These are phyloP conservation scores for Ophiostoma australiae DNA, from an alignment of 2,329 filamentous ascomycete genomes.

Conservation along the genomic window DNA sequence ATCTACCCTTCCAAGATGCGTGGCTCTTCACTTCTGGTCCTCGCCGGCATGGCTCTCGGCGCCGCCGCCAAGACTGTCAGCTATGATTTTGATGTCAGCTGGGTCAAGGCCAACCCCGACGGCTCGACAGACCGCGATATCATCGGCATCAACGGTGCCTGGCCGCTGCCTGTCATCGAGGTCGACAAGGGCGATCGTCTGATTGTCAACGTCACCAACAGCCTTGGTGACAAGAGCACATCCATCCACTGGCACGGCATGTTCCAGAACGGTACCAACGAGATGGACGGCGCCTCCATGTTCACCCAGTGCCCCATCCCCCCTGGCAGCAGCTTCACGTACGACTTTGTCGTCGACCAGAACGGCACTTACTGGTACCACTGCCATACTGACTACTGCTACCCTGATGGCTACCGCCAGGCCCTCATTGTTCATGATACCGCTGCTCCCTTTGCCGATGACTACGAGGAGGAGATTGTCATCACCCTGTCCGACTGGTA, in stretches of 20 bases:
- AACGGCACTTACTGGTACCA: slow-evolving; percentile 77
- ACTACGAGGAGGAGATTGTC: slow-evolving; percentile 59
- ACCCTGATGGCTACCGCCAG: slow-evolving; percentile 55
- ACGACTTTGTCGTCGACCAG: slow-evolving; percentile 58
- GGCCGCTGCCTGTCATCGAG: slow-evolving; percentile 65
- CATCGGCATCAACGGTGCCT: slow-evolving; percentile 72
- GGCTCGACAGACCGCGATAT: slow-evolving; percentile 57
- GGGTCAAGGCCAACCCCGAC: slow-evolving; percentile 70
- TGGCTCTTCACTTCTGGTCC: slow-evolving; percentile 19
- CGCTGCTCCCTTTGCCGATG: slow-evolving; percentile 50
- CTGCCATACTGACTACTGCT: slow-evolving; percentile 62
- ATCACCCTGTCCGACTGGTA: slow-evolving; percentile 68
- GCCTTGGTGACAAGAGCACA: slow-evolving; percentile 57
- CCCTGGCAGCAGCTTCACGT: slow-evolving; percentile 61
- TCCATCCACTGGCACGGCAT: slow-evolving; percentile 68
- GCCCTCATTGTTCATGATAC: slow-evolving; percentile 45
- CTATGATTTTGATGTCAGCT: slow-evolving; percentile 65
- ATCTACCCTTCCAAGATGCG: slow-evolving; percentile 19
- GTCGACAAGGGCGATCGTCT: slow-evolving; percentile 59
- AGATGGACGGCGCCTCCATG: slow-evolving; percentile 66
- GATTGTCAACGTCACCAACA: slow-evolving; percentile 55
- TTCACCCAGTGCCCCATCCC: slow-evolving; percentile 64
- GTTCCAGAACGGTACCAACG: slow-evolving; percentile 59
- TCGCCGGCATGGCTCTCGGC: slow-evolving; percentile 25
- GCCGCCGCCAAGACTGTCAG: slow-evolving; percentile 43